Base-by-base conservation (phyloP, 805 yeast genomes). In the Tetrapisispora pingtungensis region DNA sequence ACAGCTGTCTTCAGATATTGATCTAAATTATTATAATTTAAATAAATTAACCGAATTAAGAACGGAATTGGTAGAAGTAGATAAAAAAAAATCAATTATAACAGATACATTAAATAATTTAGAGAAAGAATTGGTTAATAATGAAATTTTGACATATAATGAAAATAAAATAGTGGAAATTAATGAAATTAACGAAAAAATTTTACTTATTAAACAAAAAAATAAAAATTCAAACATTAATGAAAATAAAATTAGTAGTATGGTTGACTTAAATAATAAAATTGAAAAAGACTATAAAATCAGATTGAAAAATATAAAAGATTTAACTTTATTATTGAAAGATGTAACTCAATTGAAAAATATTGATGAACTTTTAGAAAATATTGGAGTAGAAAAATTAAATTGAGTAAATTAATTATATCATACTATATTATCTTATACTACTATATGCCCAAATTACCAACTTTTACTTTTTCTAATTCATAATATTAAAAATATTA, bases 291-390 rank as follows among this genome's bases (percentile, higher is more conserved):
- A 58, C 40, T 24, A 46, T 13, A 45, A 27, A 13, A 38, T 24
- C 13, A 49, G 63, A 37, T 40, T 45, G 20, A 54, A 51, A 42
- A 46, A 49, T 18, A 43, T 54, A 33, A 52, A 52, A 35, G 44
- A 46, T 20, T 41, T 61, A 27, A 18, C 48, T 7, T 44, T 49
- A 7, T 45, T 59, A 27, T 39, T 59, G 6, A 59, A 59, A 41
- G 64, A 61, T 34, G 51, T 55, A 8, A 48, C 56, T 14, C 48
- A 54, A 20, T 51, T 56, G 10, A 47, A 53, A 35, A 50, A 57
- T 46, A 41, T 58, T 39, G 48, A 50, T 20, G 61, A 53, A 18
- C 51, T 58, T 28, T 45, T 62, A 36, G 64, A 58, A 41, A 55
- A 51, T n/a, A 46, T 59, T 31, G 62, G 64, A 20, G 48, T 42